Evolutionary conservation across 495 filamentous ascomycete species (phyloP), one percentile per base, ranked within the genome.

Genomic region (Penicillium maclennaniae): DNA sequence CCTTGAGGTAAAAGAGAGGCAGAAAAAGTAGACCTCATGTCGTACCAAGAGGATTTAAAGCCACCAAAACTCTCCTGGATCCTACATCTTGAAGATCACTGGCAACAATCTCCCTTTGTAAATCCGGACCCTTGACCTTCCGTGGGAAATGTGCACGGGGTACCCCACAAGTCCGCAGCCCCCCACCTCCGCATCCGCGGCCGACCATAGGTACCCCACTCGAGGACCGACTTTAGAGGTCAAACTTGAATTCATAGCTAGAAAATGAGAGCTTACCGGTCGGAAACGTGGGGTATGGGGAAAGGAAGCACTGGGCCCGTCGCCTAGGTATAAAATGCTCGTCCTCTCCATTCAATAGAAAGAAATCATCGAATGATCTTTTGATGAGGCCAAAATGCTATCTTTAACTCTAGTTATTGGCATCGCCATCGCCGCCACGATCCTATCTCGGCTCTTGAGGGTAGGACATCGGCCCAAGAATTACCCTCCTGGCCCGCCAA

Each of bases 401-500:
- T 27, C 52, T n/a, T 40, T 61, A 4, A 55, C 51, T 3, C 28
- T 28, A 7, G 7, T 54, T 0, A 17, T 60, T 9, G 56, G 41
- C 9, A 38, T 51, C 1, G 38, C 28, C n/a, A 50, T 55, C 16
- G 49, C 58, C 3, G 26, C 53, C 0, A 10, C 51, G 1, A 26
- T 69, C 7, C 40, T 58, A 15, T 49, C 34, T 3, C 53, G 53
- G 1, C 9, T 56, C 4, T 20, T 58, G 4, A 20, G 28, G 2
- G 53, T 71, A 16, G 70, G 70, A 25, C 59, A 54, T 14, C 51
- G 70, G 9, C 63, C 68, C 9, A 59, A 61, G 43, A 60, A 59
- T 45, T 64, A 58, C 23, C 70, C 70, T 10, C 69, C 69, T 2
- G 71, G 71, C 0, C 70, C 71, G 23, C 69, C 71, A 1, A 73